phyloP scores from a whole-genome alignment of 139 green algal genomes.

The Chlorella sp. region DNA sequence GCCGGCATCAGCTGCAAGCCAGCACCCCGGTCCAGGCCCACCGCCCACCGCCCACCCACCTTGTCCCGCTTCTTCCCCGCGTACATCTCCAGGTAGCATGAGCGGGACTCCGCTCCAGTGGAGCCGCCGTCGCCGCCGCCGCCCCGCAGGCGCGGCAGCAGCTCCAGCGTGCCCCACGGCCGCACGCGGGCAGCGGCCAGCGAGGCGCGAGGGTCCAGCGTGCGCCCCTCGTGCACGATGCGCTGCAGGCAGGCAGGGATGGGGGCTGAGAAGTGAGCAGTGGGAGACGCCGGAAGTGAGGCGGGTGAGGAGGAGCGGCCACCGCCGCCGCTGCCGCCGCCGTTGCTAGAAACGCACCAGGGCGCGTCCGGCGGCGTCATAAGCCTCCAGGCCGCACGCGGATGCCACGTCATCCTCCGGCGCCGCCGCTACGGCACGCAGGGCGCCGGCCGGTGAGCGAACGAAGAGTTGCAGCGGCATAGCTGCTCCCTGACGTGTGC shows the following conservation, averaged over 20 bases:
- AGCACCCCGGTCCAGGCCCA: background rate
- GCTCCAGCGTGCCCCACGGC: constrained; percentile 38
- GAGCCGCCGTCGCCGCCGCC: constrained; percentile 90
- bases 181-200: constrained; percentile 26
- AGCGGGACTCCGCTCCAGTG: constrained; percentile 87
- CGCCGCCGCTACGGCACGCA: constrained; percentile 3
- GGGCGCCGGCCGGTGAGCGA: too few relatives aligned
- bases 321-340: background rate
- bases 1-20: too few relatives aligned
- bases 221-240: constrained; percentile 26
- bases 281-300: background rate
- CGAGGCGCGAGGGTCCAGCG: background rate
- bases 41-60: constrained; percentile 42
- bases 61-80: constrained; percentile 76
- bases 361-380: background rate
- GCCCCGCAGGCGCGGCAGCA: constrained; percentile 59
- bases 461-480: constrained; percentile 7
- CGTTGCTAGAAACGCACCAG: background rate
- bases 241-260: constrained; percentile 24
- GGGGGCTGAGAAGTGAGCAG: too few relatives aligned
- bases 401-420: background rate
- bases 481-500: too few relatives aligned
- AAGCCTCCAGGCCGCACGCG: background rate
- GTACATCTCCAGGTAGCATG: constrained; percentile 94
- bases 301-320: too few relatives aligned